Conservation (phyloP, 768 basidiomycete species). For the Termitomyces heimii region DNA sequence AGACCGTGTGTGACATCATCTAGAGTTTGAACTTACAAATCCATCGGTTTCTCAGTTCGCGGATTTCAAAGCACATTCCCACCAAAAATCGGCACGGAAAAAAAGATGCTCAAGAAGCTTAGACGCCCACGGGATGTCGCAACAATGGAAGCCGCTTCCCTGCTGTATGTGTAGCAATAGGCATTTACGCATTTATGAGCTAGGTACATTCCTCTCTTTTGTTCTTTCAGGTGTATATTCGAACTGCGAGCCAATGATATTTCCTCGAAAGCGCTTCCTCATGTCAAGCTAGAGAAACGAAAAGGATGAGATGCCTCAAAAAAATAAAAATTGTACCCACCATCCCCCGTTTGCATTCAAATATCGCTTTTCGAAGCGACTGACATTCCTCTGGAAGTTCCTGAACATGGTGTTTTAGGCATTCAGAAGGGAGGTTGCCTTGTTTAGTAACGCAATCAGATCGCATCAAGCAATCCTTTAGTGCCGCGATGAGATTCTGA, state of each 20-base stretch:
- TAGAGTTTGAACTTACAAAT: background rate
- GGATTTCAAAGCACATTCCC: background rate
- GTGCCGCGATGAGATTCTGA: slow-evolving; percentile 64
- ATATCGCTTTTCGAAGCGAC: slow-evolving; percentile 72
- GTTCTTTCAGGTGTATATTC: slow-evolving; percentile 29
- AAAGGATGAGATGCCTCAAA: background rate
- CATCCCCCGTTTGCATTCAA: slow-evolving; percentile 90
- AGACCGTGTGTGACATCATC: slow-evolving; percentile 1
- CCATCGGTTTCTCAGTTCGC: background rate
- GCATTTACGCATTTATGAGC: slow-evolving; percentile 7
- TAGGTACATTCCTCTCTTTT: slow-evolving; percentile 10
- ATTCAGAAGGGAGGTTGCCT: slow-evolving; percentile 76
- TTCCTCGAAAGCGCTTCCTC: slow-evolving; percentile 78
- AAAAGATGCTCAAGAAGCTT: background rate
- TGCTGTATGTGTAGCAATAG: background rate
- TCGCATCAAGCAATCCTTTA: slow-evolving; percentile 79
- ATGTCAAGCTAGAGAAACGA: slow-evolving; percentile 60
- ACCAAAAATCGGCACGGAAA: background rate
- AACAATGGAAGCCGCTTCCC: background rate
- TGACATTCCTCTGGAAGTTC: slow-evolving; percentile 81
- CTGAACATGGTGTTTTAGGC: slow-evolving; percentile 65
- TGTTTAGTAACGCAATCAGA: slow-evolving; percentile 86
- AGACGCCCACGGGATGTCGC: too few species aligned
- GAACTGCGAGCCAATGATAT: slow-evolving; percentile 51
- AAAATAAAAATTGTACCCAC: slow-evolving; percentile 30